Percentiles rank a stretch among this genome's conserved stretches.
phyloP scores from a whole-genome alignment of 2,329 filamentous ascomycete species.

The Cytospora mali region DNA sequence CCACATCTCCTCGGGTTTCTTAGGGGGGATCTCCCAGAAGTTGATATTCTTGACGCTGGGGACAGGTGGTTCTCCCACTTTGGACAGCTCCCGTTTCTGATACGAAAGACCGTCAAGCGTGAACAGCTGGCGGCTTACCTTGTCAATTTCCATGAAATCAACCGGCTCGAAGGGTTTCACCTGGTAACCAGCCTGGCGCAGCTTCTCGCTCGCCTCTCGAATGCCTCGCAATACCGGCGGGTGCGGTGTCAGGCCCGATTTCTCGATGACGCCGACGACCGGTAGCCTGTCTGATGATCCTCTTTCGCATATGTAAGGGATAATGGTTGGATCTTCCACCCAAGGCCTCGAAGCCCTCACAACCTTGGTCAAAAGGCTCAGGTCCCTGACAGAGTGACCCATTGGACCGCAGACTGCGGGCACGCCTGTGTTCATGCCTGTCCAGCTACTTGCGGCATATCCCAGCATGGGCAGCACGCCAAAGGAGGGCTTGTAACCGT shows the following conservation, averaged over 20 bases:
- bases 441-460: conserved; percentile 37
- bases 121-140: conserved; percentile 38
- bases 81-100: conserved; percentile 36
- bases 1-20: conserved; percentile 40
- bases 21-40: conserved; percentile 38
- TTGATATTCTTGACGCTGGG: conserved; percentile 39
- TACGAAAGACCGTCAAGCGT: conserved; percentile 42
- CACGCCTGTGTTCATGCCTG: conserved; percentile 36
- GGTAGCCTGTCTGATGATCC: conserved; percentile 31
- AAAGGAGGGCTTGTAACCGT: conserved; percentile 37
- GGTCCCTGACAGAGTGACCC: conserved; percentile 34
- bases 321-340: conserved; percentile 32
- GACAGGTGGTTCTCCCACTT: conserved; percentile 38
- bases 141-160: conserved; percentile 37
- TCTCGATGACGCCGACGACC: conserved; percentile 36
- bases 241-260: conserved; percentile 36
- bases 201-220: conserved; percentile 34
- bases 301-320: conserved; percentile 31
- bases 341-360: conserved; percentile 34
- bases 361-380: conserved; percentile 31
- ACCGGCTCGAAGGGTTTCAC: conserved; percentile 37
- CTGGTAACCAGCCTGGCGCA: conserved; percentile 35
- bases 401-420: conserved; percentile 36
- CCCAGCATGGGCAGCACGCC: conserved; percentile 38
- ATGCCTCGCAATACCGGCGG: conserved; percentile 32